Evolutionary conservation across 2,329 filamentous ascomycete genomes (phyloP), one percentile per base, ranked within the genome.

Genomic region (Trichoderma pleuroti): DNA sequence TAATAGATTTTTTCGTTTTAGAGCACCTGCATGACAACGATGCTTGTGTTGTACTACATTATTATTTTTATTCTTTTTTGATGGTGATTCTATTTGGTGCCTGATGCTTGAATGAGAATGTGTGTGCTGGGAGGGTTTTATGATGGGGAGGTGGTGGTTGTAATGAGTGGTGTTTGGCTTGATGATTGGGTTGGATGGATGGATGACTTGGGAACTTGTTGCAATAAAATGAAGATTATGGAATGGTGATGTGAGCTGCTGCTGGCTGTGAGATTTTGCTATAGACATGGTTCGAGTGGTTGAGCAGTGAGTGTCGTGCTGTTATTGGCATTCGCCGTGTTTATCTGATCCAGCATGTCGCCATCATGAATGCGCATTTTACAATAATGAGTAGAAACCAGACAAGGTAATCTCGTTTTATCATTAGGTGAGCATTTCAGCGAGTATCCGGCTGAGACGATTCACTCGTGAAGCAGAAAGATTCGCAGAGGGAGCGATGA

Each of bases 1-100:
- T 68, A 67, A 67, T 68, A 39, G 63, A 66, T 21, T 49, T 60
- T 21, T 49, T 60, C 21, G 49, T 61, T 61, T 30, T 56, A 63
- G 46, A 70, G 68, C 46, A 46, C 67, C 57, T 56, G 67, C 67
- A 63, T 52, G 32, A 28, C n/a, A 46, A 57, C 21, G 10, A 34
- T 64, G 59, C 59, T 57, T 57, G 60, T 57, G 59, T 49, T n/a
- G 10, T 60, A 49, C 28, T 34, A 46, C 36, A 60, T 60, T 68
- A 68, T 34, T 64, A 21, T 62, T 49, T 24, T 34, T 18, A 42
- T 56, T 56, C 49, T 46, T 57, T n/a, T 61, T 42, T 30, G 59
- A 46, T 65, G 68, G 60, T 64, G 60, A 70, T 28, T n/a, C 65
- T 5, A 26, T 26, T 46, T 49, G 42, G n/a, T 63, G 32, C 42